Conservation (phyloP, 1,284 basidiomycete genomes). For the Spongiforma sp. region DNA sequence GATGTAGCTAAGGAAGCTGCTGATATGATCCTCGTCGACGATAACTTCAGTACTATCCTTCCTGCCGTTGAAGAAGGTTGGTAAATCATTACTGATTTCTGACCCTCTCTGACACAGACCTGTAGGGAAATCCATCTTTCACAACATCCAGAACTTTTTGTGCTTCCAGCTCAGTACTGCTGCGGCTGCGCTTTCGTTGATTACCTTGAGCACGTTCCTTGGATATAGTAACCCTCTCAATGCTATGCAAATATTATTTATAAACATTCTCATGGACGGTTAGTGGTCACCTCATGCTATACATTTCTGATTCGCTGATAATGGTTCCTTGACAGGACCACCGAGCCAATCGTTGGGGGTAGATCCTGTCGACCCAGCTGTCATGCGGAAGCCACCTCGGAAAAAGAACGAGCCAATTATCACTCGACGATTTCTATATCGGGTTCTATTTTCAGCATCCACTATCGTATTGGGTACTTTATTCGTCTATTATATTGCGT, state of each 20-base stretch:
- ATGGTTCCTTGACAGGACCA: slow-evolving; percentile 61
- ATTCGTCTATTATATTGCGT: slow-evolving; percentile 85
- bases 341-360: slow-evolving; percentile 97
- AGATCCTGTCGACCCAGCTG: slow-evolving; percentile 90
- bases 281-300: slow-evolving; percentile 27
- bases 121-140: slow-evolving; percentile 93
- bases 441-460: slow-evolving; percentile 89
- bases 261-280: slow-evolving; percentile 99
- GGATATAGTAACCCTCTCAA: slow-evolving; percentile 93
- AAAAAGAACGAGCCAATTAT: slow-evolving; percentile 91
- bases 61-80: slow-evolving; percentile 94
- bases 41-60: slow-evolving; percentile 95
- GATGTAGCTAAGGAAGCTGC: slow-evolving; percentile 99
- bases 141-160: slow-evolving; percentile 98
- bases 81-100: slow-evolving; percentile 16
- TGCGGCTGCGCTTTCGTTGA: slow-evolving; percentile 92
- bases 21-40: slow-evolving; percentile 96
- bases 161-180: slow-evolving; percentile 98
- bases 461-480: slow-evolving; percentile 91
- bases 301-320: slow-evolving; percentile 9
- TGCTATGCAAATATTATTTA: slow-evolving; percentile 98
- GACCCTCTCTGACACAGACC: background rate
- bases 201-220: slow-evolving; percentile 92
- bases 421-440: slow-evolving; percentile 70
- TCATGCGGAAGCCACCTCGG: slow-evolving; percentile 90